Base-by-base conservation (phyloP, 2,329 filamentous ascomycete genomes). In the Neonectria sp. region DNA sequence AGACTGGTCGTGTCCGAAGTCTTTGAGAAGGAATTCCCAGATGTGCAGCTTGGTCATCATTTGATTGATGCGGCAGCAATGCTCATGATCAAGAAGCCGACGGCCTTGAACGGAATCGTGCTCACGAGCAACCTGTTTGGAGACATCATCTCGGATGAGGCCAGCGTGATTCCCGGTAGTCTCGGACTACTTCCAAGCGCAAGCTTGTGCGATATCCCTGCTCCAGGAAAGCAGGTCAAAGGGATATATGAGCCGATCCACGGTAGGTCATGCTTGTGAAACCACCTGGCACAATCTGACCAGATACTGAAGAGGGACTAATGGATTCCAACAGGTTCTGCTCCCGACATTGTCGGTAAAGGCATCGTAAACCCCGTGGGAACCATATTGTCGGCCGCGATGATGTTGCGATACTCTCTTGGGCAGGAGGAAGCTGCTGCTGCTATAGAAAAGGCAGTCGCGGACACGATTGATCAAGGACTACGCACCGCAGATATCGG, bases 121-220 rank as follows among this genome's bases (percentile, higher is more conserved):
- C 63, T 76, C 3, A 56, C 65, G 0, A 73, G 75, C 3, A 77
- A 77, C 29, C 71, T 73, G 60, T 76, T 76, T 56, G 75, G 75
- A 1, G 75, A 77, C 31, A 72, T 77, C 13, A 55, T 77, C 2
- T 75, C 73, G 11, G 75, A 77, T 25, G 63, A 74, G 6, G 73
- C 73, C 7, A 68, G 60, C 25, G 73, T 40, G 31, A 58, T 58
- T 6, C 37, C 55, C 21, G 40, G 55, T 3, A 58, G 55, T 35
- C 24, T 58, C 37, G 55, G 55, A 15, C 55, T 58, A 33, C 55
- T 58, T 29, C 55, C 55, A 7, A 58, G 55, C 27, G 43, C 55
- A 45, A 58, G 55, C 21, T 46, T 58, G 37, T 58, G 55, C 25
- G 55, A 46, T 21, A 24, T 58, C 17, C 55, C 55, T 12, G 51